Conservation (phyloP, 805 yeast genomes). For the Candida sithepensis region DNA sequence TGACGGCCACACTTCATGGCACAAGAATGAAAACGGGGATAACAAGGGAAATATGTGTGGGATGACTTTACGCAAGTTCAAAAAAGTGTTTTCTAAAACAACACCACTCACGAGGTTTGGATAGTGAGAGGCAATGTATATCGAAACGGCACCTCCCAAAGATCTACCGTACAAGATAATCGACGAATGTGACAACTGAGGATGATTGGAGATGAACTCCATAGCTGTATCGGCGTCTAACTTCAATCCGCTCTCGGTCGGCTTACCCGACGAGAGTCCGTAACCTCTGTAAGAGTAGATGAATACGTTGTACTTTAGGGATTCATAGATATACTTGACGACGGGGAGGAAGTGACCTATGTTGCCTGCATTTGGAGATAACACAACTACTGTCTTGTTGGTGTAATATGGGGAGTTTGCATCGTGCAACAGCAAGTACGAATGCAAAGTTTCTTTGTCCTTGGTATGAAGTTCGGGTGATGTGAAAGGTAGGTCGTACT, state of each 20-base stretch:
- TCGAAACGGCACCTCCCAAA: conserved; percentile 92
- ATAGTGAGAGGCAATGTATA: conserved; percentile 67
- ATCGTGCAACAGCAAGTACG: conserved; percentile 58
- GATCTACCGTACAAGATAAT: conserved; percentile 82
- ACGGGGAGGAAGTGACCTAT: conserved; percentile 88
- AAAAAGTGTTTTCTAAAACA: conserved; percentile 90
- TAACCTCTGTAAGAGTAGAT: conserved; percentile 90
- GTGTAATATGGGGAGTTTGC: conserved; percentile 34
- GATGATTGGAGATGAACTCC: conserved; percentile 51
- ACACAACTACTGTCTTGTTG: conserved; percentile 67
- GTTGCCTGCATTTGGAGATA: conserved; percentile 94
- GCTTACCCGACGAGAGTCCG: conserved; percentile 72
- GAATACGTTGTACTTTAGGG: conserved; percentile 70
- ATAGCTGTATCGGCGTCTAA: conserved; percentile 74
- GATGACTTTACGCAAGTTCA: conserved; percentile 66
- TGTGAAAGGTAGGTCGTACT: conserved; percentile 63
- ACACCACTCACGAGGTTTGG: conserved; percentile 55
- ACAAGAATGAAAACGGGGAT: conserved; percentile 50
- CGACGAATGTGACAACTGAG: conserved; percentile 47
- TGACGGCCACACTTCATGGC: conserved; percentile 82
- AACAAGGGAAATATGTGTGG: conserved; percentile 73
- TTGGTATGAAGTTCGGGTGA: conserved; percentile 55
- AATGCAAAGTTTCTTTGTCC: conserved; percentile 68
- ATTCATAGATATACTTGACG: conserved; percentile 61
- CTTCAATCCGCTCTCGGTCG: conserved; percentile 78